A percentile compares a stretch with the other conserved stretches of the same genome.
Evolutionary conservation across 2,329 filamentous ascomycete species (phyloP).

Genomic region (Emergomyces pasteurianus): DNA sequence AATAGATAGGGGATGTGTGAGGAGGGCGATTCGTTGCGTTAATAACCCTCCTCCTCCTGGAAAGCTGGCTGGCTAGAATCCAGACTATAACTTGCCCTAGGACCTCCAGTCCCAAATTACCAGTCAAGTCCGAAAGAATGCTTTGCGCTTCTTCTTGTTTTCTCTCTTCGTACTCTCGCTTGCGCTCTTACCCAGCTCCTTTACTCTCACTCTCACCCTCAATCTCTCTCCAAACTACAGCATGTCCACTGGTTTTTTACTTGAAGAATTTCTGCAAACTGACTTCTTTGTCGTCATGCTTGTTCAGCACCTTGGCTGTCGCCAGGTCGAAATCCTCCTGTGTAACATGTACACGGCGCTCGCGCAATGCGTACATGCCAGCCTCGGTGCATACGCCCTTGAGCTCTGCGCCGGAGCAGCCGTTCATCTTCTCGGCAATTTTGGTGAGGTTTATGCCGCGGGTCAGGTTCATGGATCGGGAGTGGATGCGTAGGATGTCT

Average conservation of each 20-base stretch:
- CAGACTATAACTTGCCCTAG: background rate
- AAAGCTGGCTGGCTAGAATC: background rate
- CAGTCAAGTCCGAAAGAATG: background rate
- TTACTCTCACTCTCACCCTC: background rate
- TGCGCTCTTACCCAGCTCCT: background rate
- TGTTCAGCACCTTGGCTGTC: slow-evolving; percentile 98
- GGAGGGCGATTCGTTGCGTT: background rate
- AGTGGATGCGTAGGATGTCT: slow-evolving; percentile 96
- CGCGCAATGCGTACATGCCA: slow-evolving; percentile 93
- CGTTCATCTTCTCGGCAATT: slow-evolving; percentile 99
- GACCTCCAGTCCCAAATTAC: background rate
- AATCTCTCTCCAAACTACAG: background rate
- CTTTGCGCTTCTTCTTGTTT: too few species aligned
- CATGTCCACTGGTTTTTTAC: slow-evolving; percentile 25
- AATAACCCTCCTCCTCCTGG: background rate
- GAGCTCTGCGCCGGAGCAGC: slow-evolving; percentile 90
- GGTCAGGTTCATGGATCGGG: slow-evolving; percentile 95
- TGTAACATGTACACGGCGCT: slow-evolving; percentile 92
- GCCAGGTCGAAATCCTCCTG: slow-evolving; percentile 98
- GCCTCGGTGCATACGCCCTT: slow-evolving; percentile 99
- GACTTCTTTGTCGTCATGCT: slow-evolving; percentile 97
- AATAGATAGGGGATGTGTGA: background rate
- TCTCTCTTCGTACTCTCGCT: too few species aligned
- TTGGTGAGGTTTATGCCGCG: slow-evolving; percentile 95
- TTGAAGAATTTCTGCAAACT: slow-evolving; percentile 81